These are phyloP conservation scores for Volutella citrinella DNA, from an alignment of 2,329 filamentous ascomycete species.

Conservation along the genomic window DNA sequence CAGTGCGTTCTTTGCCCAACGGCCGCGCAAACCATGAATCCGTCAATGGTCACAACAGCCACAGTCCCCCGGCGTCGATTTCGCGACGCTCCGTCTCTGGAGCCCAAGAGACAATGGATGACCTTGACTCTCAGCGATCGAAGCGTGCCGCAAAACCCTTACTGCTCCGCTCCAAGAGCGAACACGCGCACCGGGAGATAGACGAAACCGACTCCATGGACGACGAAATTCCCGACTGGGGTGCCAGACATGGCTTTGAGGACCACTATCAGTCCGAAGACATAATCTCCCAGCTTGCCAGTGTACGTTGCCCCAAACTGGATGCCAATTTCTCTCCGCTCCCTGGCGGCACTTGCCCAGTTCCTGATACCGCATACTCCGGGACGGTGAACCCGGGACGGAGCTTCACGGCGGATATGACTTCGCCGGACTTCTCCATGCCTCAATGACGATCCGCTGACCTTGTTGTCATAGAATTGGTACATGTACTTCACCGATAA, in stretches of 20 bases:
- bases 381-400: no score
- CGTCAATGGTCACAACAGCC: no score
- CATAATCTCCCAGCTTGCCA: slow-evolving; percentile 79
- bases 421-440: no score
- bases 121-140: slow-evolving; percentile 33
- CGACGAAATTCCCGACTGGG: slow-evolving; percentile 51
- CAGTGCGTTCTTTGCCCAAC: slow-evolving; percentile 25
- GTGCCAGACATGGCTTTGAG: slow-evolving; percentile 82
- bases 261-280: slow-evolving; percentile 89
- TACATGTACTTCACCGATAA: slow-evolving; percentile 99
- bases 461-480: slow-evolving; percentile 71
- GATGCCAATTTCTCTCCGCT: slow-evolving; percentile 14
- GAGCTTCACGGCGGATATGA: no score
- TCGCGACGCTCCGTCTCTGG: slow-evolving; percentile 35
- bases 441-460: no score
- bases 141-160: slow-evolving; percentile 45
- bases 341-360: slow-evolving; percentile 32
- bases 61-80: no score
- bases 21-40: slow-evolving; percentile 28
- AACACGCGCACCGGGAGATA: slow-evolving; percentile 44
- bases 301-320: slow-evolving; percentile 59
- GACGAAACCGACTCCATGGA: slow-evolving; percentile 40
- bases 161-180: slow-evolving; percentile 57
- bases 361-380: slow-evolving; percentile 5
- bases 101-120: slow-evolving; percentile 25